Percentiles rank a stretch among this genome's conserved stretches.
phyloP scores from a whole-genome alignment of 306 rosid genomes.

The Hippophae rhamnoides region DNA sequence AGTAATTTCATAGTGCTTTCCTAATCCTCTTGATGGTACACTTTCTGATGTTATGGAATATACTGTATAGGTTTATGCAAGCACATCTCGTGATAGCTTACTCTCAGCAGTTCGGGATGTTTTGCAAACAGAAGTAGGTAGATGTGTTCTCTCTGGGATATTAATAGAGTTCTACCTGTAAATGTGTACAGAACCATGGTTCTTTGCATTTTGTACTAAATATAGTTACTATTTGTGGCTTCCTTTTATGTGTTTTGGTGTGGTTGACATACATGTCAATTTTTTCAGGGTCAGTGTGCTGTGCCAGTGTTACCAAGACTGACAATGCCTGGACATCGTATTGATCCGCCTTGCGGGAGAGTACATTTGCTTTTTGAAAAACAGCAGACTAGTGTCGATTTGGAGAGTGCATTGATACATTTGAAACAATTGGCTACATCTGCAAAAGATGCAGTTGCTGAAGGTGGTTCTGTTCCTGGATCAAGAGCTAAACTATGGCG shows the following conservation, averaged over 20 bases:
- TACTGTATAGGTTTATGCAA: conserved; percentile 76
- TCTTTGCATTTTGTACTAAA: not conserved
- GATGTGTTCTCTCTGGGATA: conserved; percentile 36
- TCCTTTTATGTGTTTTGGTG: conserved; percentile 11
- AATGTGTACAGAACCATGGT: not conserved
- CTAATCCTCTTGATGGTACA: conserved; percentile 12
- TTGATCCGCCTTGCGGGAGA: conserved; percentile 97
- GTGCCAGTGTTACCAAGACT: conserved; percentile 89
- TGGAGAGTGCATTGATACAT: conserved; percentile 77
- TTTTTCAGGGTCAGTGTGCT: conserved; percentile 78
- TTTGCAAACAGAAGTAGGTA: conserved; percentile 96
- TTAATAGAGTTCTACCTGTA: conserved; percentile 22
- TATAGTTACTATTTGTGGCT: not conserved
- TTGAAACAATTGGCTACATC: conserved; percentile 88
- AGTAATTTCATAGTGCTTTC: conserved; percentile 14
- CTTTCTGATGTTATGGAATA: conserved; percentile 36
- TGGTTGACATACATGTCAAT: conserved; percentile 32
- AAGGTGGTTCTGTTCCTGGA: conserved; percentile 98
- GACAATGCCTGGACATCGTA: conserved; percentile 97
- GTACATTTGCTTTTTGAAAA: conserved; percentile 70
- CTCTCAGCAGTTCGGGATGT: conserved; percentile 91
- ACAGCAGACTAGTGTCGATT: conserved; percentile 47
- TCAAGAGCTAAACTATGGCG: conserved; percentile 99
- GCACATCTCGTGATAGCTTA: conserved; percentile 95
- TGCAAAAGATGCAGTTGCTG: conserved; percentile 99